These are phyloP conservation scores for Zygoascus sp. DNA, from an alignment of 1,139 yeast genomes.

Conservation along the genomic window DNA sequence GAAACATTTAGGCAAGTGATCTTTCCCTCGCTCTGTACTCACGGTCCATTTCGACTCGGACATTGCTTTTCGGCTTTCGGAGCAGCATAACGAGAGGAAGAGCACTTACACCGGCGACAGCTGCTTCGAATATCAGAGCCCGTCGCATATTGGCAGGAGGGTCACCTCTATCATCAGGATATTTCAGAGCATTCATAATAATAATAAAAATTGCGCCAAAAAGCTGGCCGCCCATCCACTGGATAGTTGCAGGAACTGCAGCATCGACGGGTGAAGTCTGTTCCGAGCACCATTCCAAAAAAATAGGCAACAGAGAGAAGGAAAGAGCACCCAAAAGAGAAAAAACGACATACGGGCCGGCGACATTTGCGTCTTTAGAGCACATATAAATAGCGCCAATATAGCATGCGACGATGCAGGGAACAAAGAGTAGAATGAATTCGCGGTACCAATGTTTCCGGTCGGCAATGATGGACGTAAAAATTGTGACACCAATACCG, in stretches of 20 bases:
- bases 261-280: constrained; percentile 36
- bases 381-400: constrained; percentile 35
- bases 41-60: constrained; percentile 24
- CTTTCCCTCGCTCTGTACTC: neutral
- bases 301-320: constrained; percentile 33
- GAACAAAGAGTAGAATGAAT: constrained; percentile 29
- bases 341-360: constrained; percentile 34
- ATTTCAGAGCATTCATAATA: constrained; percentile 33
- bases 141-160: constrained; percentile 36
- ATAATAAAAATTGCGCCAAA: constrained; percentile 36
- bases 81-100: constrained; percentile 25
- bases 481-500: constrained; percentile 33
- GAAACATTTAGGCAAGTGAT: neutral
- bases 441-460: constrained; percentile 28
- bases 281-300: constrained; percentile 36
- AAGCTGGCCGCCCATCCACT: constrained; percentile 37
- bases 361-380: constrained; percentile 26
- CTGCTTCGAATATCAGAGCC: constrained; percentile 35
- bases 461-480: constrained; percentile 34
- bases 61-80: constrained; percentile 18
- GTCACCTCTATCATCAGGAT: constrained; percentile 26
- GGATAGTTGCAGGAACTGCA: constrained; percentile 31
- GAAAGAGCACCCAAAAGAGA: constrained; percentile 36
- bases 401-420: constrained; percentile 31
- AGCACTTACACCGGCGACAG: constrained; percentile 29